phyloP scores from a whole-genome alignment of 140 eudicot genomes.

The Ambrosia hybrid region DNA sequence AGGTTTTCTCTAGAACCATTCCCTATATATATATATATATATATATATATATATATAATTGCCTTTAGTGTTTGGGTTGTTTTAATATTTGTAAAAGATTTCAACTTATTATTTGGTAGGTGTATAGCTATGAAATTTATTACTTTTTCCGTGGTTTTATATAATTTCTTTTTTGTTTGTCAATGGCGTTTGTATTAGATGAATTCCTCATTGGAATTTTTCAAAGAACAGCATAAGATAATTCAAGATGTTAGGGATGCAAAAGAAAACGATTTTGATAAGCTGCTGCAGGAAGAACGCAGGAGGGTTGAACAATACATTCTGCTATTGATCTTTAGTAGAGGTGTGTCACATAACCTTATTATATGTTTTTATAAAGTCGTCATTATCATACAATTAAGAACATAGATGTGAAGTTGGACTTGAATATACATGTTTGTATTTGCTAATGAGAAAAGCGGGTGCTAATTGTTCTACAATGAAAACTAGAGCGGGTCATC shows the following conservation, averaged over 20 bases:
- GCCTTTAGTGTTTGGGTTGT: no score
- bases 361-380: background rate
- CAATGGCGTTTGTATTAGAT: constrained; percentile 41
- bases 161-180: background rate
- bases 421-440: background rate
- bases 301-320: constrained; percentile 30
- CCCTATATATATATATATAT: no score
- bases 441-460: background rate
- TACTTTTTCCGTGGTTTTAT: background rate
- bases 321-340: constrained; percentile 33
- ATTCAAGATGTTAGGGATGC: constrained; percentile 53
- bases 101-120: no score
- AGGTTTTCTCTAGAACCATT: no score
- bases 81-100: no score
- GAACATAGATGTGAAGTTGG: background rate
- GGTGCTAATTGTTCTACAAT: no score
- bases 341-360: constrained; percentile 43
- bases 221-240: constrained; percentile 56
- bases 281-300: constrained; percentile 50
- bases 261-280: constrained; percentile 68
- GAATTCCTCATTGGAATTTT: constrained; percentile 72
- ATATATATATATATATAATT: no score
- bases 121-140: background rate
- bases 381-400: background rate
- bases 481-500: background rate